These are phyloP conservation scores for Phlebopus sp. DNA, from an alignment of 1,284 basidiomycete species.

Conservation along the genomic window DNA sequence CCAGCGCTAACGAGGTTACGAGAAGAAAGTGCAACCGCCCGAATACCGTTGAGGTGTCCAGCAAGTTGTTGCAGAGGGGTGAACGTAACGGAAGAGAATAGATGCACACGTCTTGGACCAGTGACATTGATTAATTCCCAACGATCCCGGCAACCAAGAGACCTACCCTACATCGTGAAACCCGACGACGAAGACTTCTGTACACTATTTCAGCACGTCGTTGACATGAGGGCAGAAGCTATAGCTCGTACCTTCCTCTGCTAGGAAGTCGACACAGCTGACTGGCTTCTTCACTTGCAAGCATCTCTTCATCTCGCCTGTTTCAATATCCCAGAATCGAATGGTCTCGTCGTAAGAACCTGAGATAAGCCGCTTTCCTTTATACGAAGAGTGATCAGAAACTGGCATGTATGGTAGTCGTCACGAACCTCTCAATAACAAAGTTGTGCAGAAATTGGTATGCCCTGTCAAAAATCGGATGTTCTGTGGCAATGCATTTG, in stretches of 20 bases:
- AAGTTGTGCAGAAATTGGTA: constrained; percentile 84
- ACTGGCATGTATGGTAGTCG: background rate
- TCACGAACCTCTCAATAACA: constrained; percentile 63
- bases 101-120: constrained; percentile 65
- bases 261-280: constrained; percentile 85
- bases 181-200: constrained; percentile 87
- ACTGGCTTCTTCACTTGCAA: constrained; percentile 82
- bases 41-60: constrained; percentile 78
- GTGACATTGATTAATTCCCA: constrained; percentile 5
- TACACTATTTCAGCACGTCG: constrained; percentile 5
- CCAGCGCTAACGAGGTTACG: constrained; percentile 87
- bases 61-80: constrained; percentile 80
- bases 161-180: constrained; percentile 88
- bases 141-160: background rate
- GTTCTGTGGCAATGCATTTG: constrained; percentile 69
- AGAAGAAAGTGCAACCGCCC: constrained; percentile 83
- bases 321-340: constrained; percentile 83
- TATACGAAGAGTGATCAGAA: background rate
- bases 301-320: constrained; percentile 78
- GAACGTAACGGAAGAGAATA: constrained; percentile 80
- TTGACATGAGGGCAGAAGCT: background rate
- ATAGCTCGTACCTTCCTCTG: constrained; percentile 61
- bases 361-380: constrained; percentile 75
- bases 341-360: constrained; percentile 91
- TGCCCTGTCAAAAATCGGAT: constrained; percentile 81